These are phyloP conservation scores for Cladophialophora exuberans DNA, from an alignment of 2,329 filamentous ascomycete species.

Conservation along the genomic window DNA sequence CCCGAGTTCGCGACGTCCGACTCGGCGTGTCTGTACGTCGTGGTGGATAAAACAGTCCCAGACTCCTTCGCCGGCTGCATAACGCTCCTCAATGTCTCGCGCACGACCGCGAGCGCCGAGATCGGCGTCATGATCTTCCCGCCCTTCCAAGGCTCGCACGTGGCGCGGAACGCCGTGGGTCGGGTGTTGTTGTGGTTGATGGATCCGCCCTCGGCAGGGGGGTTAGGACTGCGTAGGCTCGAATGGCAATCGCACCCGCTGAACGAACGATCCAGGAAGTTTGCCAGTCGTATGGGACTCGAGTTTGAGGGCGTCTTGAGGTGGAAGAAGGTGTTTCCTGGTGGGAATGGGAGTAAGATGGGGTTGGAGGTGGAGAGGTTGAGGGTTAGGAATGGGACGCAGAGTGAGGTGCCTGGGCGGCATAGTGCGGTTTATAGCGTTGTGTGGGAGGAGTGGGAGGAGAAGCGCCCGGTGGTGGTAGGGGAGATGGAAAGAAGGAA, in stretches of 20 bases:
- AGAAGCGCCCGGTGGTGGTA: background rate
- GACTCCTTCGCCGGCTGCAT: constrained; percentile 1
- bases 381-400: constrained; percentile 1
- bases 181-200: constrained; percentile 2
- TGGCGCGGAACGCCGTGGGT: background rate
- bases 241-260: background rate
- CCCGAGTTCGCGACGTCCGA: background rate
- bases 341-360: background rate
- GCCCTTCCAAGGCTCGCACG: constrained; percentile 5
- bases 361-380: background rate
- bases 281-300: constrained; percentile 1
- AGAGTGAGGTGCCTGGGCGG: background rate
- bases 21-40: constrained; percentile 6
- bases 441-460: constrained; percentile 12
- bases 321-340: constrained; percentile 4
- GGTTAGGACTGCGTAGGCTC: constrained; percentile 1
- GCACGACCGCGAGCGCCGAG: background rate
- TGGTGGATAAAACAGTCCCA: constrained; percentile 1
- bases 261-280: background rate
- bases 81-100: background rate
- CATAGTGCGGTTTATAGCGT: background rate
- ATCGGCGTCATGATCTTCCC: constrained; percentile 8
- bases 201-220: constrained; percentile 4
- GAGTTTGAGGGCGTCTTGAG: constrained; percentile 10
- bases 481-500: background rate